Percentiles rank a stretch among this genome's conserved stretches.
Evolutionary conservation across 2,329 filamentous ascomycete species (phyloP).

Genomic region (Aspergillus quadricinctus): DNA sequence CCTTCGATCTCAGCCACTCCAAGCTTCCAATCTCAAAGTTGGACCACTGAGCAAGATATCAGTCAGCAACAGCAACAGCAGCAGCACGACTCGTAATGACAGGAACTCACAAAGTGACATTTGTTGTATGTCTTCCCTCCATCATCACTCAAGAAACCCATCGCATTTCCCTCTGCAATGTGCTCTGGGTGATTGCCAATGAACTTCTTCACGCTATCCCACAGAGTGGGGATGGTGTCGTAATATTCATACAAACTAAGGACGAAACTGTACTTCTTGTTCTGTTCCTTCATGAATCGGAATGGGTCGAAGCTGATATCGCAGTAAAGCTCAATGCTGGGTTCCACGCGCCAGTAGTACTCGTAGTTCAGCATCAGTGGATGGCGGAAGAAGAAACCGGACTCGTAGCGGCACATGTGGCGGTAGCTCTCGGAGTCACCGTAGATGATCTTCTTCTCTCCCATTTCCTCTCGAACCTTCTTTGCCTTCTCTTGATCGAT

Average conservation of each 20-base stretch:
- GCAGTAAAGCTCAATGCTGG: constrained; percentile 92
- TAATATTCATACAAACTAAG: constrained; percentile 94
- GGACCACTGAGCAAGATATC: constrained; percentile 67
- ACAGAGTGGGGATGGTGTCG: constrained; percentile 92
- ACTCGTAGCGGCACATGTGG: constrained; percentile 99
- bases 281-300: constrained; percentile 90
- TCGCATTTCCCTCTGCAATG: constrained; percentile 74
- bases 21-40: constrained; percentile 97
- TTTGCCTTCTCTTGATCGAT: constrained; percentile 93
- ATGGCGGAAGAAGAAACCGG: constrained; percentile 98
- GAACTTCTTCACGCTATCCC: constrained; percentile 94
- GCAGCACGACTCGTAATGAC: too few relatives aligned
- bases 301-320: constrained; percentile 95
- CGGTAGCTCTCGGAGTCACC: constrained; percentile 95
- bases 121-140: constrained; percentile 89
- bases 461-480: constrained; percentile 92
- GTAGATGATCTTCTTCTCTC: constrained; percentile 92
- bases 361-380: constrained; percentile 92
- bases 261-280: constrained; percentile 98
- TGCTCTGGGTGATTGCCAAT: constrained; percentile 87
- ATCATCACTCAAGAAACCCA: constrained; percentile 89
- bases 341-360: constrained; percentile 99
- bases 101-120: constrained; percentile 80
- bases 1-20: constrained; percentile 83
- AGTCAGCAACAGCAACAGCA: constrained; percentile 10